Evolutionary conservation across 805 yeast species (phyloP).

Genomic region (Teunomyces tritomae): DNA sequence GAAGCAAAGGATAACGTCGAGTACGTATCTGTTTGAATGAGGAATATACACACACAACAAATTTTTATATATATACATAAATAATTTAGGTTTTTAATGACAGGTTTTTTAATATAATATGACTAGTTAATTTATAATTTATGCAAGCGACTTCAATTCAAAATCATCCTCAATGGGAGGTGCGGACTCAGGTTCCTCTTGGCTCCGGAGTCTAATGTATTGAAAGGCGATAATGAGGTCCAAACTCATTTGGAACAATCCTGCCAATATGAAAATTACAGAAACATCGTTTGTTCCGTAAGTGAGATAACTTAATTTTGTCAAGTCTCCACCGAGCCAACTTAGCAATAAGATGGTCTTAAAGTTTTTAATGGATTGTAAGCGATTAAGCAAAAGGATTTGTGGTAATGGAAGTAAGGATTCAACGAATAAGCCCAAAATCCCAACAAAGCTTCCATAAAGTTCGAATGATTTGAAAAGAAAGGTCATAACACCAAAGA

Average conservation of each 20-base stretch:
- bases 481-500: conserved; percentile 41
- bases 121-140: conserved; percentile 3
- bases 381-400: conserved; percentile 62
- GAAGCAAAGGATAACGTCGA: conserved; percentile 79
- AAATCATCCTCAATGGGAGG: not conserved
- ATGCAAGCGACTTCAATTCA: conserved; percentile 2
- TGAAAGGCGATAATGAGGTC: conserved; percentile 74
- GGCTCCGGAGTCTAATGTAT: conserved; percentile 57
- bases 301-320: conserved; percentile 71
- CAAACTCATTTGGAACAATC: conserved; percentile 71
- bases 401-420: conserved; percentile 75
- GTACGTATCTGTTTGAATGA: conserved; percentile 33
- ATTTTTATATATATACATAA: not conserved
- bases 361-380: conserved; percentile 74
- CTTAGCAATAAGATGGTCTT: conserved; percentile 69
- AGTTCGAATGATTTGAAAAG: conserved; percentile 31
- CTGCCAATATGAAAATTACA: conserved; percentile 62
- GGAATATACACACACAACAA: not conserved
- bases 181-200: conserved; percentile 2
- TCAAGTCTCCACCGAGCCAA: conserved; percentile 87
- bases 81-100: not conserved
- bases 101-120: conserved; percentile 5
- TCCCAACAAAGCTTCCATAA: conserved; percentile 55
- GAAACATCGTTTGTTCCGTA: conserved; percentile 75
- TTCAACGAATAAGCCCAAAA: conserved; percentile 67